Evolutionary conservation across 1,284 basidiomycete species (phyloP), one percentile per base, ranked within the genome.

Genomic region (Mycosarcoma mackinlayi): DNA sequence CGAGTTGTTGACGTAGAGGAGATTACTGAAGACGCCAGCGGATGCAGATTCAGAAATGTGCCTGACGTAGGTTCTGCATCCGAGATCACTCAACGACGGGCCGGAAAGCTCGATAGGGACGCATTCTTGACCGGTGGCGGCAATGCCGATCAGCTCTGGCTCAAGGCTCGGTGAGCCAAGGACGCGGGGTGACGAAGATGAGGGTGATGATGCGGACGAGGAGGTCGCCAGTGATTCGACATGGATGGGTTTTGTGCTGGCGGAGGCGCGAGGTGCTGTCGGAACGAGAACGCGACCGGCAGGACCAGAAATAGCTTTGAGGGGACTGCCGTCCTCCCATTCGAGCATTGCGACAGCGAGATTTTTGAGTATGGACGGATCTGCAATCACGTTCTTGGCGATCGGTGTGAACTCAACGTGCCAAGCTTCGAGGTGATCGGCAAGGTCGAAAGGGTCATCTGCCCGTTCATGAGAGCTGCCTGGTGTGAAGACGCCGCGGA

Each of bases 361-460:
- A 11, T 34, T 37, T 3, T 49, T 48, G 18, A 72, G 7, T 10
- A 69, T 54, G 16, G 34, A 45, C 0, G 59, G 54, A 21, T 79
- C 71, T 1, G 63, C 55, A 2, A 81, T 73, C 35, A 76, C 27
- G 42, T 79, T 82, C n/a, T 67, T 54, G n/a, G 45, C 19, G 44
- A 75, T 65, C 9, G 75, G 76, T 4, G 80, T 79, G 53, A 64
- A 82, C 42, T 82, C 80, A 44, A 80, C 64, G 30, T 80, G 76
- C 80, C 80, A 82, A 4, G 80, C 67, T 37, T 82, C 77, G 40
- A 78, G 57, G 45, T 73, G 64, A n/a, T 77, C 76, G n/a, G 56
- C 58, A 13, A 50, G 24, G 41, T 72, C 69, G 45, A 64, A 65
- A 4, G 59, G 54, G 21, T 71, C 64, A 10, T 75, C 75, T 28